Conservation (phyloP, 148 eudicot genomes). For the Fallopia convolvulus region DNA sequence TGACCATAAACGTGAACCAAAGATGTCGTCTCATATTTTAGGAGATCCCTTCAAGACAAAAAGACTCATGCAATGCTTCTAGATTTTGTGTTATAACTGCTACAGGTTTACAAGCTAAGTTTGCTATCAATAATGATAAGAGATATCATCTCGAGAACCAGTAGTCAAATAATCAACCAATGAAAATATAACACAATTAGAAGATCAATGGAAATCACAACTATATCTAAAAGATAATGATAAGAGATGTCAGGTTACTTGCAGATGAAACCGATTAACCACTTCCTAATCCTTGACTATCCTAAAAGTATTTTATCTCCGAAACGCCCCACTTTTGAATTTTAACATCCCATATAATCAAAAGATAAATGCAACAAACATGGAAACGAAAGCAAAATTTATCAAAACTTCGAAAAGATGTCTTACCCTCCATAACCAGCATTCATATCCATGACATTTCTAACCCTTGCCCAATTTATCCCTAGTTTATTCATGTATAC, state of each 20-base stretch:
- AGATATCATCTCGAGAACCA: background rate
- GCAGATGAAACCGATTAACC: background rate
- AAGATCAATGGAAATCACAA: background rate
- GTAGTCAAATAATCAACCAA: background rate
- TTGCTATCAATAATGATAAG: background rate
- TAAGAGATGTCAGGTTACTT: background rate
- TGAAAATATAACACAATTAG: background rate
- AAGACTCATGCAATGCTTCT: background rate
- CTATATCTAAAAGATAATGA: no score
- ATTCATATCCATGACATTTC: constrained; percentile 98
- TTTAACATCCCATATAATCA: background rate
- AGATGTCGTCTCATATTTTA: no score
- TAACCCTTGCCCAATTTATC: constrained; percentile 65
- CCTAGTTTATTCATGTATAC: constrained; percentile 53
- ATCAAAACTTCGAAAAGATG: background rate
- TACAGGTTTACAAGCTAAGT: background rate
- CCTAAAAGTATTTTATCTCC: background rate
- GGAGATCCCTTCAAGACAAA: background rate
- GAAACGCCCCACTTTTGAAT: background rate
- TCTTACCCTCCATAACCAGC: constrained; percentile 93
- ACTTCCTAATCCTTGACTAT: background rate
- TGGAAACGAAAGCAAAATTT: background rate
- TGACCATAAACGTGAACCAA: background rate
- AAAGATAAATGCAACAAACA: background rate
- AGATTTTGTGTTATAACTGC: background rate